phyloP scores from a whole-genome alignment of 2,329 filamentous ascomycete species.

The Talaromyces sp. region DNA sequence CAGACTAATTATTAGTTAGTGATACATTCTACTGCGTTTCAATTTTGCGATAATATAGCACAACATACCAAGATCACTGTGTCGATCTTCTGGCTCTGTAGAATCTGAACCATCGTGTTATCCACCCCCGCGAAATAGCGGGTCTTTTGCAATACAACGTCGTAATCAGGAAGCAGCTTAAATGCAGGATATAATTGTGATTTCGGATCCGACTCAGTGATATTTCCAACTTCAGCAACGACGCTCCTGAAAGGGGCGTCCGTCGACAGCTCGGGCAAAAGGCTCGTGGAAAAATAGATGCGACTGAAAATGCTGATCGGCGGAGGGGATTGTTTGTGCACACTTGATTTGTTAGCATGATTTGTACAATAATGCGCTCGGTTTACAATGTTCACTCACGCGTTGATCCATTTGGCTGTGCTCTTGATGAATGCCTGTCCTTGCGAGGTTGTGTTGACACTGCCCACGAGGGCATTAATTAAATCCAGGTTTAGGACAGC shows the following conservation, averaged over 20 bases:
- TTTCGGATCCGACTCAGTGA: background rate
- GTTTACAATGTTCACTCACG: too few species aligned
- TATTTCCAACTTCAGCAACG: background rate
- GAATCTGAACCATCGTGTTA: background rate
- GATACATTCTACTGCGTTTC: too few species aligned
- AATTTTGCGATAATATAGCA: too few species aligned
- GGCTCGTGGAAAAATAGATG: background rate
- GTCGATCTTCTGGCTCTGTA: background rate
- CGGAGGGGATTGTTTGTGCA: constrained; percentile 1
- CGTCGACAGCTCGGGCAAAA: background rate
- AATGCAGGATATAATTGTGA: background rate
- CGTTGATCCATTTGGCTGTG: constrained; percentile 2
- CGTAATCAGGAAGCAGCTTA: background rate
- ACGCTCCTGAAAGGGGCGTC: background rate
- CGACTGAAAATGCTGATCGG: constrained; percentile 5
- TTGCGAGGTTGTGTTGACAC: background rate
- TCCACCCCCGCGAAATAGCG: background rate
- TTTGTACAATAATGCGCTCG: too few species aligned
- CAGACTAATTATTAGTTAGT: background rate
- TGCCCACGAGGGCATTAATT: background rate
- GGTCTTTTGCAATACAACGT: background rate
- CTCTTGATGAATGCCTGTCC: constrained; percentile 1
- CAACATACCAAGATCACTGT: constrained; percentile 1
- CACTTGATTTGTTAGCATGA: background rate
- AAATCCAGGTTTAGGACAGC: constrained; percentile 1